Conservation (phyloP, 495 filamentous ascomycete genomes). For the Lasiosphaeris hirsuta region DNA sequence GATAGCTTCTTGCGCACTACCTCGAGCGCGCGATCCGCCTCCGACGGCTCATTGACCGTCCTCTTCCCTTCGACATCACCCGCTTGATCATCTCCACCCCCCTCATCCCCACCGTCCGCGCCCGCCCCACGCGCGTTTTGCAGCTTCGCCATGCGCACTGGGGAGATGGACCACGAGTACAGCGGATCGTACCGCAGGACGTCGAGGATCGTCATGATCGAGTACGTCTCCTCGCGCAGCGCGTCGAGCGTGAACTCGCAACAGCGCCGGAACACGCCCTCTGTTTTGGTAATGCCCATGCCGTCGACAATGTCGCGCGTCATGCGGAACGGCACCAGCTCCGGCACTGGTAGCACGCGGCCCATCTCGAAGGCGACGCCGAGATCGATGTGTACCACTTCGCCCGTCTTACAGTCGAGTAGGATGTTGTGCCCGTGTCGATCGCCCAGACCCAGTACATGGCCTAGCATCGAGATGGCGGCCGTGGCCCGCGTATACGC, state of each 20-base stretch:
- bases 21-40: conserved; percentile 86
- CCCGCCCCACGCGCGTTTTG: conserved; percentile 46
- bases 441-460: conserved; percentile 93
- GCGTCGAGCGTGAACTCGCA: conserved; percentile 97
- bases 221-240: conserved; percentile 84
- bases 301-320: conserved; percentile 96
- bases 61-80: conserved; percentile 14
- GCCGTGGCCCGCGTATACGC: conserved; percentile 91
- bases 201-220: conserved; percentile 95
- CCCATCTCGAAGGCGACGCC: conserved; percentile 95
- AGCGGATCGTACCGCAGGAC: conserved; percentile 94
- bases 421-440: conserved; percentile 96
- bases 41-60: conserved; percentile 69
- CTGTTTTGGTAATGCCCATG: conserved; percentile 92
- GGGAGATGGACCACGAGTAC: conserved; percentile 94
- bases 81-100: conserved; percentile 28
- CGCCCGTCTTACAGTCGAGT: conserved; percentile 82
- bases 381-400: conserved; percentile 95
- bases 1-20: conserved; percentile 93
- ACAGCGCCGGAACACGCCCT: conserved; percentile 92
- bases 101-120: conserved; percentile 23
- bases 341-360: conserved; percentile 87
- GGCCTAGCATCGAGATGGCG: conserved; percentile 89
- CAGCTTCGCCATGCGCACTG: conserved; percentile 66
- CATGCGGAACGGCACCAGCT: conserved; percentile 90